Base-by-base conservation (phyloP, 2,329 filamentous ascomycete genomes). In the Corinectria fuckeliana region DNA sequence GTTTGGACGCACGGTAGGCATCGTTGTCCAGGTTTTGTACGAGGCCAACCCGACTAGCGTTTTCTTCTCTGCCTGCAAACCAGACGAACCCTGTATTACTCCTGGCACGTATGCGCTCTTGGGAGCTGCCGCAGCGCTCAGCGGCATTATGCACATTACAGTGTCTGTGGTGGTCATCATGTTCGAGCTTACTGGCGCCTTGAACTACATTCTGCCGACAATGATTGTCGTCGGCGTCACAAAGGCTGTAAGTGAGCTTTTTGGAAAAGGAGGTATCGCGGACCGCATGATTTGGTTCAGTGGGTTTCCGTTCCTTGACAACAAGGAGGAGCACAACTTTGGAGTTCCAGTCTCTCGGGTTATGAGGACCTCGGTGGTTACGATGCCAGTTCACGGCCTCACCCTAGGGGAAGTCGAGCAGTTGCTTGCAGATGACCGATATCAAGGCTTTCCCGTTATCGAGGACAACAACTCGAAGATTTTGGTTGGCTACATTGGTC, bases 231-330 rank as follows among this genome's bases (percentile, higher is more conserved):
- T 98, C 2, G 95, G 95, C 48, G 91, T 97, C 28, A 98, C 94
- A 36, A 99, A 99, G 80, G 91, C 91, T 13, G 91, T 99, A 45
- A 89, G 91, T 62, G 92, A 96, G 66, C 83, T 93, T 11, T 95
- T 96, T 71, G 92, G 93, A n/a, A 96, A 94, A 73, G 95, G 94
- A 26, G 95, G 95, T 45, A 98, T 99, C 58, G 95, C 95, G 20
- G 95, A 99, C 75, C 90, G 93, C 62, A 97, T 97, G 92, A 99
- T 99, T 69, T 97, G 93, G 90, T 97, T 97, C 78, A 98, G 92
- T 69, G 95, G 95, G 1, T 97, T 97, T 71, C 95, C 95, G 0
- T 99, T 96, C 77, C 83, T 99, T 3, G 95, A 99, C 78, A 96
- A 91, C 76, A 99, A 99, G 73, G 94, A 98, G 76, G 95, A 98